These are phyloP conservation scores for Diaporthe longicolla DNA, from an alignment of 2,329 filamentous ascomycete species.

Conservation along the genomic window DNA sequence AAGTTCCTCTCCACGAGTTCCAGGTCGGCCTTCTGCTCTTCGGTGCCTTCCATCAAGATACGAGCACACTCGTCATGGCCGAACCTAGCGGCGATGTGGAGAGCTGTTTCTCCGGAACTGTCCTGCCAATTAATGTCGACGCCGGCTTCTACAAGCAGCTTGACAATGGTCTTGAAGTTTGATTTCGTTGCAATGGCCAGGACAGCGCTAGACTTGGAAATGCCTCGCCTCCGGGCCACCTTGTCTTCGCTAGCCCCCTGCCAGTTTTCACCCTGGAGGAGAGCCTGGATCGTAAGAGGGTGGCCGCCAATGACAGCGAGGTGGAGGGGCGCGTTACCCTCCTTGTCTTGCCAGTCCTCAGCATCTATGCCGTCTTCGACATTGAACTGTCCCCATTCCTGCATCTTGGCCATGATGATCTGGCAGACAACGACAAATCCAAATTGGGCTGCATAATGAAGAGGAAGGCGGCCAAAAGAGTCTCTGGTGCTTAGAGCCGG, in stretches of 20 bases:
- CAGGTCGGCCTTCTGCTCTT: constrained; percentile 79
- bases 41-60: constrained; percentile 79
- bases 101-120: constrained; percentile 87
- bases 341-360: constrained; percentile 89
- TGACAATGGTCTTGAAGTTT: constrained; percentile 87
- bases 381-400: constrained; percentile 89
- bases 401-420: constrained; percentile 89
- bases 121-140: constrained; percentile 96
- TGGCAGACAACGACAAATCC: constrained; percentile 93
- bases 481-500: constrained; percentile 78
- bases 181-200: constrained; percentile 89
- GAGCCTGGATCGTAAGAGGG: constrained; percentile 83
- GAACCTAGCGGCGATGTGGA: constrained; percentile 92
- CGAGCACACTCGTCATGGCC: constrained; percentile 86
- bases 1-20: constrained; percentile 87
- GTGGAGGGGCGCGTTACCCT: constrained; percentile 92
- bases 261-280: constrained; percentile 87
- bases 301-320: constrained; percentile 94
- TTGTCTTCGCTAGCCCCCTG: constrained; percentile 74
- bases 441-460: constrained; percentile 96
- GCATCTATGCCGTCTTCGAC: constrained; percentile 89
- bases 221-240: constrained; percentile 74
- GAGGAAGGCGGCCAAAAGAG: constrained; percentile 83
- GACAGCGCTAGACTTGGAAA: constrained; percentile 88
- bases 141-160: constrained; percentile 88